Evolutionary conservation across 306 rosid species (phyloP), one percentile per base, ranked within the genome.

Genomic region (Glycine soja): DNA sequence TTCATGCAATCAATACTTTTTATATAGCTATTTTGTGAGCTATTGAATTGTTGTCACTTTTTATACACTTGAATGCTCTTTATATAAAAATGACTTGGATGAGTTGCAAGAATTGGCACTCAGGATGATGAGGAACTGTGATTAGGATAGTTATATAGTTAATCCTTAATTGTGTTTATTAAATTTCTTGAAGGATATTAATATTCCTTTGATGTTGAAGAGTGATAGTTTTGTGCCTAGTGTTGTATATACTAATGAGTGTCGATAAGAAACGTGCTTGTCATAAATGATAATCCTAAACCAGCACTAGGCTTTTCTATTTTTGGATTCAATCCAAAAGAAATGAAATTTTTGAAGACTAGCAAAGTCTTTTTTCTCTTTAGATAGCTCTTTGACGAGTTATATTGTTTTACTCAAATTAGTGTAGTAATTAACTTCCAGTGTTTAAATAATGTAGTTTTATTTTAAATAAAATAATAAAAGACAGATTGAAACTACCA

Each of bases 101-200:
- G 99, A 96, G 89, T 95, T 96, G 78, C 97, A 96, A 73, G 93
- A 89, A 58, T 72, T 96, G 73, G 99, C 99, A 50, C 87, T 93
- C 14, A 85, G 98, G 84, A 96, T 96, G 98, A 96, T 92, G 97
- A 93, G 97, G 85, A 93, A 88, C 64, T 90, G 74, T 15, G 14
- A 66, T 8, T 73, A 66, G 70, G 61, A 67, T 85, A 56, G 45
- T 59, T 50, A 10, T 3, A 11, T 15, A 32, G 58, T 54, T 24
- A 19, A 73, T 62, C 40, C 40, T 52, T 71, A 62, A 5, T 62
- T 62, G 18, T 32, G 10, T 62, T 46, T 16, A 59, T 38, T 67
- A 4, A 38, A 38, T 38, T 67, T 74, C 66, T 84, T 78, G 65
- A 43, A 54, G 50, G 76, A 77, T 74, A 66, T 63, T 38, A 38